phyloP scores from a whole-genome alignment of 192 early-diverging fungal species.

The Gryganskiella cystojenkinii region DNA sequence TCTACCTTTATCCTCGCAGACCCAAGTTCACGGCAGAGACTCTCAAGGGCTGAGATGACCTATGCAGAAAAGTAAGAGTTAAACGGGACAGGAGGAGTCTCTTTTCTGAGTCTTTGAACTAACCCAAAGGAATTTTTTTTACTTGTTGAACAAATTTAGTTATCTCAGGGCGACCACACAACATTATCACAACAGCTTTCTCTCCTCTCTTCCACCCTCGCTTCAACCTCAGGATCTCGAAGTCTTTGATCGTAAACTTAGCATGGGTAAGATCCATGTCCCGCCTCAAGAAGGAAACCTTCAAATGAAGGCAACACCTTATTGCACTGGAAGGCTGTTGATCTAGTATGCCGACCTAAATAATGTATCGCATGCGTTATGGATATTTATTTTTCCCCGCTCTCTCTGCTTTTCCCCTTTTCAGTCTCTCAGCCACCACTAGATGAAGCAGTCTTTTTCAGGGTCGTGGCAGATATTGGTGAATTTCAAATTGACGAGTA shows the following conservation, averaged over 20 bases:
- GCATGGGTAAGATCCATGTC: conserved; percentile 52
- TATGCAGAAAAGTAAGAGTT: conserved; percentile 62
- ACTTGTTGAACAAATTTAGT: conserved; percentile 22
- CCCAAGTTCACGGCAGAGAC: conserved; percentile 28
- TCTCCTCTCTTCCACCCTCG: conserved; percentile 58
- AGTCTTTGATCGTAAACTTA: conserved; percentile 33
- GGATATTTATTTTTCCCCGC: too few species aligned
- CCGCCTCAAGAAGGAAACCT: too few species aligned
- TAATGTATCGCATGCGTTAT: too few species aligned
- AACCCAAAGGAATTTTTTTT: neutral
- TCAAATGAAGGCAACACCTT: too few species aligned
- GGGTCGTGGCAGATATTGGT: too few species aligned
- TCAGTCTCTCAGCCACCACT: too few species aligned
- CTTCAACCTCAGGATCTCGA: conserved; percentile 63
- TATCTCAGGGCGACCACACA: conserved; percentile 62
- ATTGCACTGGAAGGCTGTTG: too few species aligned
- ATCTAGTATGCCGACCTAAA: too few species aligned
- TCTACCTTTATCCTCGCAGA: conserved; percentile 56
- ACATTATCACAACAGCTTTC: conserved; percentile 60
- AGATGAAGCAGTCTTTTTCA: too few species aligned
- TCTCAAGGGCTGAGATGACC: conserved; percentile 63
- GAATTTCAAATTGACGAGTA: too few species aligned
- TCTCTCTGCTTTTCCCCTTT: too few species aligned
- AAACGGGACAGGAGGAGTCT: too few species aligned
- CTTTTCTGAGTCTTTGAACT: neutral